Conservation (phyloP, 768 basidiomycete genomes). For the Suillus cothurnatus region DNA sequence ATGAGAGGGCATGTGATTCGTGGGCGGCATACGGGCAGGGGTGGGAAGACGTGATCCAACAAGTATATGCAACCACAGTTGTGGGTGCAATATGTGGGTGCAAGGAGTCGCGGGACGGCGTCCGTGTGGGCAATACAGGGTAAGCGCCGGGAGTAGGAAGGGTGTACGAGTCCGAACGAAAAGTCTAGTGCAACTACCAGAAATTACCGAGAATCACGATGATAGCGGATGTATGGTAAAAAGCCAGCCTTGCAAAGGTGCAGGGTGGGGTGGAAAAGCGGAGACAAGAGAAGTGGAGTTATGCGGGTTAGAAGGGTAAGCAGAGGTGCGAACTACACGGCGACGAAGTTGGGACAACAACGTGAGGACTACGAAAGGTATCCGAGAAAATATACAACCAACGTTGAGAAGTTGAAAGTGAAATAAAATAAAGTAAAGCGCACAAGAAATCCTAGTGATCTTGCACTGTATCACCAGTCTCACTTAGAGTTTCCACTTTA, state of each 20-base stretch:
- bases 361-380: slow-evolving; percentile 30
- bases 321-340: slow-evolving; percentile 32
- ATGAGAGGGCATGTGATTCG: slow-evolving; percentile 15
- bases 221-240: slow-evolving; percentile 24
- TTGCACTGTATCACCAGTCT: slow-evolving; percentile 47
- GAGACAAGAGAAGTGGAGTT: slow-evolving; percentile 25
- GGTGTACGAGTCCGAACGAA: slow-evolving; percentile 22
- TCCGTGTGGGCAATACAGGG: slow-evolving; percentile 13
- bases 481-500: slow-evolving; percentile 70
- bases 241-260: slow-evolving; percentile 26
- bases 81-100: slow-evolving; percentile 30
- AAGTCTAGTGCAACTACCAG: slow-evolving; percentile 22
- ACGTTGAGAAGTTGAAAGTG: slow-evolving; percentile 33
- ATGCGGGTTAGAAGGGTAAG: slow-evolving; percentile 36
- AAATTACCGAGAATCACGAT: slow-evolving; percentile 29
- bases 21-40: slow-evolving; percentile 18
- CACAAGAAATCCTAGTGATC: slow-evolving; percentile 43
- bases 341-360: slow-evolving; percentile 33
- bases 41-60: slow-evolving; percentile 22
- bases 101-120: slow-evolving; percentile 29
- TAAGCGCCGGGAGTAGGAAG: slow-evolving; percentile 22
- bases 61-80: slow-evolving; percentile 19
- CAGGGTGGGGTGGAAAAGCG: slow-evolving; percentile 19
- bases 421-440: slow-evolving; percentile 39
- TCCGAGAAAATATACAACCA: slow-evolving; percentile 36